Conservation (phyloP, 176 grass and related monocot genomes). For the Sorghum bicolor region Sorghum_bicolor_NCBIv3 NC_012872.2:67157001-67157500, state of each 20-base stretch:
- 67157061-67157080: slow-evolving; percentile 84
- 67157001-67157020: slow-evolving; percentile 70
- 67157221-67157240: slow-evolving; percentile 51
- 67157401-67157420: slow-evolving; percentile 94
- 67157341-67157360: slow-evolving; percentile 64
- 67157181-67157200: slow-evolving; percentile 88
- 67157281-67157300: slow-evolving; percentile 78
- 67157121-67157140: slow-evolving; percentile 61
- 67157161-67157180: slow-evolving; percentile 84
- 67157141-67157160: slow-evolving; percentile 76
- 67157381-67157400: slow-evolving; percentile 87
- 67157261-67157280: slow-evolving; percentile 85
- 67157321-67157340: slow-evolving; percentile 82
- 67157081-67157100: slow-evolving; percentile 60
- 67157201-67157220: slow-evolving; percentile 81
- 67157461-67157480: slow-evolving; percentile 83
- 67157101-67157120: slow-evolving; percentile 81
- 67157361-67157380: slow-evolving; percentile 88
- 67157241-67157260: slow-evolving; percentile 61
- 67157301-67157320: slow-evolving; percentile 97
- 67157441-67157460: slow-evolving; percentile 72
- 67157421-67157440: slow-evolving; percentile 45
- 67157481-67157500: slow-evolving; percentile 75
- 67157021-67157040: slow-evolving; percentile 82
- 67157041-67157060: slow-evolving; percentile 79